Percentiles rank a stretch among this genome's conserved stretches.
Evolutionary conservation across 2,329 filamentous ascomycete genomes (phyloP).

Genomic region (Nectriaceae sp.): DNA sequence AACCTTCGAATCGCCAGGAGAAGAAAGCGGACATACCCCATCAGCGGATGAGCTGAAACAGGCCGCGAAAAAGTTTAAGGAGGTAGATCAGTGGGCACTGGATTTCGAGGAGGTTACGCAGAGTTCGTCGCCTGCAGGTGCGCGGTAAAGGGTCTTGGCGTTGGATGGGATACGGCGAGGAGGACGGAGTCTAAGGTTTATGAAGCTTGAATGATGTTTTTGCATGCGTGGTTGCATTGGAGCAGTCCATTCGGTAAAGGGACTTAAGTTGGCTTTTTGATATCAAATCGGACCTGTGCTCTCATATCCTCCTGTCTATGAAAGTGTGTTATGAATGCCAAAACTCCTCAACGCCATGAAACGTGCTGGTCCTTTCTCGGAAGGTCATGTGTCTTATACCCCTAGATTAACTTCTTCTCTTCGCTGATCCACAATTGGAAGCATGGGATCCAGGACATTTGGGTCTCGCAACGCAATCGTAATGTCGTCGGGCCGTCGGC

Average conservation of each 20-base stretch:
- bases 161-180: neutral
- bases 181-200: conserved; percentile 17
- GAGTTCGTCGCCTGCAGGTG: conserved; percentile 54
- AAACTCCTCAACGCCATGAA: neutral
- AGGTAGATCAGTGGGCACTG: conserved; percentile 70
- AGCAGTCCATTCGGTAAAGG: conserved; percentile 3
- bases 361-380: neutral
- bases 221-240: conserved; percentile 10
- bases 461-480: conserved; percentile 78
- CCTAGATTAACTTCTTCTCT: conserved; percentile 51
- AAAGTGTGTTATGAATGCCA: neutral
- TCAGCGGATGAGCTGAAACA: conserved; percentile 58
- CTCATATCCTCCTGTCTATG: neutral
- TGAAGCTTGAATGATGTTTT: conserved; percentile 22
- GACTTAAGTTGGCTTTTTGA: conserved; percentile 15
- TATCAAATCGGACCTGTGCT: conserved; percentile 21
- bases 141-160: conserved; percentile 38
- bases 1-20: conserved; percentile 37
- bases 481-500: conserved; percentile 67
- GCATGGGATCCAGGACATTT: conserved; percentile 69
- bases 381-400: conserved; percentile 1
- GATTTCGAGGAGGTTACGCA: conserved; percentile 66
- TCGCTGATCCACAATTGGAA: conserved; percentile 70
- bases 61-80: conserved; percentile 64
- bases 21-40: conserved; percentile 39